phyloP scores from a whole-genome alignment of 139 green algal species.

The Marvania coccoides region DNA sequence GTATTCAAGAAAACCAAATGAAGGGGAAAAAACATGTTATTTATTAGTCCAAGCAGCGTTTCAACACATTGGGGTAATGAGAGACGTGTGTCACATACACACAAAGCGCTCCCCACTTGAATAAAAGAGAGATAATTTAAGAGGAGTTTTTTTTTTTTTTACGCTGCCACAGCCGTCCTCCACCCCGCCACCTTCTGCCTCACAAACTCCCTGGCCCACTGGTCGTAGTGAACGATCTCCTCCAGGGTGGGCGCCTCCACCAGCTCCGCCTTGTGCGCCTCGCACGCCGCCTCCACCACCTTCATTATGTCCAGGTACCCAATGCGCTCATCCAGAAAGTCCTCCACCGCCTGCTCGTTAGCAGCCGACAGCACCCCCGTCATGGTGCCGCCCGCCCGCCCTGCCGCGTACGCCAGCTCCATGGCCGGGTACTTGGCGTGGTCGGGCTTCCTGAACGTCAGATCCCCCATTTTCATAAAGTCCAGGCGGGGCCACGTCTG shows the following conservation, averaged over 20 bases:
- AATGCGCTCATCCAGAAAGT: constrained; percentile 92
- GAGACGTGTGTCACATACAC: too few species aligned
- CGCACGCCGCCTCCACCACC: constrained; percentile 86
- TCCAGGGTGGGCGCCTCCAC: constrained; percentile 68
- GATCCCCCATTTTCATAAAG: constrained; percentile 85
- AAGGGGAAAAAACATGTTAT: too few species aligned
- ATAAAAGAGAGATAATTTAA: not conserved
- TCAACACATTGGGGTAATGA: too few species aligned
- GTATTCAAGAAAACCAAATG: too few species aligned
- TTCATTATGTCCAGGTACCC: constrained; percentile 92
- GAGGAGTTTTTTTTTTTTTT: not conserved
- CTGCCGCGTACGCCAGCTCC: constrained; percentile 90
- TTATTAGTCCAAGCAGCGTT: too few species aligned
- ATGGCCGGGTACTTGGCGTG: constrained; percentile 94
- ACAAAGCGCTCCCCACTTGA: too few species aligned
- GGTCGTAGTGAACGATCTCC: constrained; percentile 93
- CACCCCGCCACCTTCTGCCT: constrained; percentile 9
- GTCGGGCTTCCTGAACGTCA: constrained; percentile 89
- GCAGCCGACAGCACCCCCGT: constrained; percentile 93
- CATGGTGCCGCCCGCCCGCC: constrained; percentile 92
- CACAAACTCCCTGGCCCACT: constrained; percentile 75
- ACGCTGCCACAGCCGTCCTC: constrained; percentile 6
- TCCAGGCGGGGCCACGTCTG: constrained; percentile 88
- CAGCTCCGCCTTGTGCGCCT: constrained; percentile 78
- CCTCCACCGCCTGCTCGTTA: constrained; percentile 96